A percentile compares a stretch with the other conserved stretches of the same genome.
These are phyloP conservation scores for Pythium periplocum DNA, from an alignment of 352 stramenopile genomes.

Conservation along the genomic window DNA sequence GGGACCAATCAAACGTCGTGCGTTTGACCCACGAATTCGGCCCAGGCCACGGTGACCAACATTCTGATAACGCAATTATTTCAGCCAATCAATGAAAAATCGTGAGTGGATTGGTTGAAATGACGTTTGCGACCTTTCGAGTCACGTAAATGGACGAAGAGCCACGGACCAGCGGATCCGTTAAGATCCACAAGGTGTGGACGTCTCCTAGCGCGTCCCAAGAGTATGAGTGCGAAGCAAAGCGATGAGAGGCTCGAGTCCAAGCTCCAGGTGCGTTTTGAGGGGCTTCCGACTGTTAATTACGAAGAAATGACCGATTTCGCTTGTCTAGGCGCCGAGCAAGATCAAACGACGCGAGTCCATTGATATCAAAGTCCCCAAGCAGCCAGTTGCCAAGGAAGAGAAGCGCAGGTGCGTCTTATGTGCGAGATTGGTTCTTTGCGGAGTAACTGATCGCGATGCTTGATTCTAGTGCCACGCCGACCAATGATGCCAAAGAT, in stretches of 20 bases:
- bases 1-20: background rate
- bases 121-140: conserved; percentile 15
- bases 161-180: too few relatives aligned
- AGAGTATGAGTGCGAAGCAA: conserved; percentile 6
- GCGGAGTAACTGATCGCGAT: too few relatives aligned
- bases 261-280: conserved; percentile 9
- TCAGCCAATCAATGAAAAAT: conserved; percentile 7
- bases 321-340: conserved; percentile 8
- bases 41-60: background rate
- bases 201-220: too few relatives aligned
- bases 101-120: conserved; percentile 8
- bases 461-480: conserved; percentile 3
- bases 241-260: conserved; percentile 15
- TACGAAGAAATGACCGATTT: too few relatives aligned
- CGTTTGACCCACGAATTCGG: background rate
- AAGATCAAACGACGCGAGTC: conserved; percentile 30
- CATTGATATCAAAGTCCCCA: conserved; percentile 24
- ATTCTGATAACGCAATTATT: background rate
- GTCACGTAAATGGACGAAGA: background rate
- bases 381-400: conserved; percentile 19
- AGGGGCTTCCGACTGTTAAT: too few relatives aligned
- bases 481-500: conserved; percentile 19
- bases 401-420: conserved; percentile 21
- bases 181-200: too few relatives aligned
- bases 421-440: background rate